phyloP scores from a whole-genome alignment of 2,329 filamentous ascomycete species.

The Hawksworthiomyces lignivorus region DNA sequence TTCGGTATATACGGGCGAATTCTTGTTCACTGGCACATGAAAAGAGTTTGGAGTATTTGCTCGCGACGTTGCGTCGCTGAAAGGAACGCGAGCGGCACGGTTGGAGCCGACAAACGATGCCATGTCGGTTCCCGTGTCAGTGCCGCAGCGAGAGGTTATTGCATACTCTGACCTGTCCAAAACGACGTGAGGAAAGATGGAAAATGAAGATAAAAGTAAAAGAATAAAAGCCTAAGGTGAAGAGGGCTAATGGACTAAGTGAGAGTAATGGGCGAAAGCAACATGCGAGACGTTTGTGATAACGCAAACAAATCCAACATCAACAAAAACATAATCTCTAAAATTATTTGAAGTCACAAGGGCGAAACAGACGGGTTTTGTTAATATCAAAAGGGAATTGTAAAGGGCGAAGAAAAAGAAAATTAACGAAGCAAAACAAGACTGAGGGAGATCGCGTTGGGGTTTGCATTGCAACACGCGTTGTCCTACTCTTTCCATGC shows the following conservation, averaged over 20 bases:
- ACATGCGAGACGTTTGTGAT: too few relatives aligned
- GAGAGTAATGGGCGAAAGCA: not conserved
- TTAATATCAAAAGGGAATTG: too few relatives aligned
- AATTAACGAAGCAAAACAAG: too few relatives aligned
- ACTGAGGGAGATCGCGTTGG: slow-evolving; percentile 4
- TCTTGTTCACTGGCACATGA: slow-evolving; percentile 9
- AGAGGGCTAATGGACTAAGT: not conserved
- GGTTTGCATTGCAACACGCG: slow-evolving; percentile 7
- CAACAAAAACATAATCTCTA: too few relatives aligned
- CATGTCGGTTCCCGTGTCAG: slow-evolving; percentile 14
- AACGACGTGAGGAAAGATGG: not conserved
- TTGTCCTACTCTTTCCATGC: slow-evolving; percentile 8
- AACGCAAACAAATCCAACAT: too few relatives aligned
- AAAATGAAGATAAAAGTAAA: not conserved
- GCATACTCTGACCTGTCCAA: slow-evolving; percentile 12
- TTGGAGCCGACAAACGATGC: slow-evolving; percentile 15
- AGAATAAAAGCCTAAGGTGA: not conserved
- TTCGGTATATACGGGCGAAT: slow-evolving; percentile 5
- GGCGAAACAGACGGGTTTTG: too few relatives aligned
- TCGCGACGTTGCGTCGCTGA: slow-evolving; percentile 22
- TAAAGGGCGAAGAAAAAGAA: not conserved
- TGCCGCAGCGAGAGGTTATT: not conserved
- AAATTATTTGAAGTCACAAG: too few relatives aligned
- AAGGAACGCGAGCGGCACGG: slow-evolving; percentile 19
- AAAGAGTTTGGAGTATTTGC: slow-evolving; percentile 18